Conservation (phyloP, 2,329 filamentous ascomycete genomes). For the Coleophoma cylindrospora region DNA sequence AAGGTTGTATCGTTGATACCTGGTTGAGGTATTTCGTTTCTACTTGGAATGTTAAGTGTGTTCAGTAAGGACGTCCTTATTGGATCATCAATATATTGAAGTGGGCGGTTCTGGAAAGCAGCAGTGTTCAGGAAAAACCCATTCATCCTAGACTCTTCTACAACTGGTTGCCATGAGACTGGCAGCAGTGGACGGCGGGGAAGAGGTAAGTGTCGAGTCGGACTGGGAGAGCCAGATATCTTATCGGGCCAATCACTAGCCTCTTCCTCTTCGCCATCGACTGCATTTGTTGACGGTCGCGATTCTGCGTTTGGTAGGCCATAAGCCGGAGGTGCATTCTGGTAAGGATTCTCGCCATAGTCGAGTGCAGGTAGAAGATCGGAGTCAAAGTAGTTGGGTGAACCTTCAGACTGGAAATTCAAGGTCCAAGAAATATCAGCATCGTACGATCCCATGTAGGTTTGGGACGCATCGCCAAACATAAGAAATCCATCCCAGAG, state of each 20-base stretch:
- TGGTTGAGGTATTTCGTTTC: slow-evolving; percentile 12
- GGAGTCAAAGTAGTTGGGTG: slow-evolving; percentile 12
- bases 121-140: slow-evolving; percentile 6
- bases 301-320: background rate
- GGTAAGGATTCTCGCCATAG: slow-evolving; percentile 12
- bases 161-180: slow-evolving; percentile 20
- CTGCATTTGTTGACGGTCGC: slow-evolving; percentile 8
- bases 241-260: slow-evolving; percentile 22
- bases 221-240: slow-evolving; percentile 7
- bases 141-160: slow-evolving; percentile 18
- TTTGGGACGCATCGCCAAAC: slow-evolving; percentile 13
- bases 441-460: slow-evolving; percentile 24
- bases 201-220: slow-evolving; percentile 7
- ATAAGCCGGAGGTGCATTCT: slow-evolving; percentile 5
- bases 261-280: slow-evolving; percentile 21
- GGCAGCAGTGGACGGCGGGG: slow-evolving; percentile 14
- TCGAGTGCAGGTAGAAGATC: slow-evolving; percentile 11
- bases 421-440: slow-evolving; percentile 24
- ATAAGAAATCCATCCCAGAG: slow-evolving; percentile 23
- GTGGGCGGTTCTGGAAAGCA: slow-evolving; percentile 9
- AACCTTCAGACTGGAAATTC: slow-evolving; percentile 13
- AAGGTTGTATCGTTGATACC: slow-evolving; percentile 15
- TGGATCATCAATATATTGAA: slow-evolving; percentile 11
- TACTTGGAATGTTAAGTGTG: slow-evolving; percentile 11
- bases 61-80: slow-evolving; percentile 14